Evolutionary conservation across 768 basidiomycete species (phyloP), one percentile per base, ranked within the genome.

Genomic region (Udeniomyces megalosporus): DNA sequence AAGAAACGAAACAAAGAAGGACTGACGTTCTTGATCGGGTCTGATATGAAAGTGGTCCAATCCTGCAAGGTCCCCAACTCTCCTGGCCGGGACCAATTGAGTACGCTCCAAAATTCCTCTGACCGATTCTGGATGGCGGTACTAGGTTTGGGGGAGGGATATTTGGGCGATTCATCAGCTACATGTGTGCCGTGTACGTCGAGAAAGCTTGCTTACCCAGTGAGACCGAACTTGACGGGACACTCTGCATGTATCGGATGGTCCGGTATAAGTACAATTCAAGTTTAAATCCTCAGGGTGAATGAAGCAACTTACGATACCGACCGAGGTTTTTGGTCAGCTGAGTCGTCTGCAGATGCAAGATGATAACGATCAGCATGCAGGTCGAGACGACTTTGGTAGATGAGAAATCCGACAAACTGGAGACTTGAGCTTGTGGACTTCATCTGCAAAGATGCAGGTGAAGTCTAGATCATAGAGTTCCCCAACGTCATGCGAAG

Each of bases 1-100:
- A 17, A 7, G 1, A n/a, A 29, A 14, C 26, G n/a, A 49, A 15
- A 14, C 22, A 2, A 17, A 32, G 26, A 31, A 11, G 14, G 42
- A 47, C 60, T 12, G 1, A 61, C 60, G n/a, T 34, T 60, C 45
- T 72, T 71, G 64, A 75, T 69, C 0, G 72, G 70, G 46, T 71
- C 68, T 15, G 71, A 69, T 14, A 95, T 79, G 66, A 78, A 84
- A 4, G 78, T 77, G 48, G 82, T 79, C 90, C 91, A 97, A 66
- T 96, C 82, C 34, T 77, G 78, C 29, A 75, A 70, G 0, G 81
- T 82, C 0, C 92, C 93, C 10, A 93, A 72, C 28, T 76, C 75
- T 0, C 84, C 86, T 0, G 90, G 89, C 64, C 72, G 85, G n/a
- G 85, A 84, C 86, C 89, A 96, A 70, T 93, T 82, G 34, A 96